Base-by-base conservation (phyloP, 2,329 filamentous ascomycete species). In the Rhinocladiella similis region DNA sequence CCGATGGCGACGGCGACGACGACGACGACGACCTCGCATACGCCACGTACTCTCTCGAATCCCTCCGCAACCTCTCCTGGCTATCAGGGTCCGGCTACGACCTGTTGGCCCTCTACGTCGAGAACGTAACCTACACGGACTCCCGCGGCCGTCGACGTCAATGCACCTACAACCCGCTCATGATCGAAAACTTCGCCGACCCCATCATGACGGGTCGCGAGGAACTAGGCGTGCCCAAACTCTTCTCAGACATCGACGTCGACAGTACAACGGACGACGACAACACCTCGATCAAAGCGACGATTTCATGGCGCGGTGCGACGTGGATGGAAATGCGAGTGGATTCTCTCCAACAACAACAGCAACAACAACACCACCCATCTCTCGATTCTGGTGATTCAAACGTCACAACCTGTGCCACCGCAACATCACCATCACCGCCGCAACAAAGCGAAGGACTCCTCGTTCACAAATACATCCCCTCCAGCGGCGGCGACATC, bases 171-270 rank as follows among this genome's bases (percentile, higher is more conserved):
- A 66, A 86, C 27, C 78, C 82, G 0, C 70, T 85, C 0, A 69
- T 86, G 0, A 82, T 87, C 58, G 84, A 87, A 66, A 79, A 73
- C 51, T 66, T 82, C 1, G 71, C 83, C 0, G 84, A 87, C 59
- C 81, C 84, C 0, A 85, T 87, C 39, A 66, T 85, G 0, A 80
- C 80, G 4, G 83, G 82, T 0, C 71, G 83, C 1, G 83, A 86
- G 47, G 83, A 86, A 61, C 72, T 85, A 0, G 83, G 83, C 0
- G 82, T 85, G 76, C 82, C 82, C 0, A 86, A 85, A 68, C 60
- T 84, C 0, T 83, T 75, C 59, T 77, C 77, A n/a, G 70, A 77
- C 0, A 73, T 85, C 9, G 74, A 82, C 22, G 61, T 81, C 14
- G 62, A 73, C 29, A 66, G 70, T 43, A 66, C 69, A 18, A 63